These are phyloP conservation scores for Aspergillus steynii DNA, from an alignment of 495 filamentous ascomycete genomes.

Conservation along the genomic window DNA sequence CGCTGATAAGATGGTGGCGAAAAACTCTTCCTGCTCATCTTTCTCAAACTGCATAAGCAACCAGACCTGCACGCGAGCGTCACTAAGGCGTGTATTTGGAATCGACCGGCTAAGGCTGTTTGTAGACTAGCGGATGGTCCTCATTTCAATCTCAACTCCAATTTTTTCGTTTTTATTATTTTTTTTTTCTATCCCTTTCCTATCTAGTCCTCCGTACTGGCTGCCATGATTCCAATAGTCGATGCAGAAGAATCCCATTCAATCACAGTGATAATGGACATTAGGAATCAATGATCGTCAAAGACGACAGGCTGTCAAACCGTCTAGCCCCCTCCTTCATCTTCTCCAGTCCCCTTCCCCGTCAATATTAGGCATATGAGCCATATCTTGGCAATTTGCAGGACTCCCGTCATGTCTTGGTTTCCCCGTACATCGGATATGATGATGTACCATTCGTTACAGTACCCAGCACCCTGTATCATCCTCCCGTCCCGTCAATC, in stretches of 20 bases:
- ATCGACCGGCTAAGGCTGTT: background rate
- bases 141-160: background rate
- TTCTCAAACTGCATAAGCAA: background rate
- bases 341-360: too few species aligned
- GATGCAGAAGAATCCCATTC: slow-evolving; percentile 7
- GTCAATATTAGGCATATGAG: background rate
- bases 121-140: background rate
- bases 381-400: background rate
- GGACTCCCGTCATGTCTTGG: background rate
- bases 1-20: slow-evolving; percentile 30
- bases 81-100: slow-evolving; percentile 4
- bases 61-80: slow-evolving; percentile 1
- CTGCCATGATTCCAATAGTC: slow-evolving; percentile 6
- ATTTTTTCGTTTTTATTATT: background rate
- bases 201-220: background rate
- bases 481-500: slow-evolving; percentile 20
- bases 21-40: slow-evolving; percentile 3
- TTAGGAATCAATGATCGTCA: slow-evolving; percentile 3
- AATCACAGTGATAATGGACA: slow-evolving; percentile 6
- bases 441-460: background rate
- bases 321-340: too few species aligned
- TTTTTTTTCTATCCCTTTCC: background rate
- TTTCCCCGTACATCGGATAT: background rate
- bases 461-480: background rate
- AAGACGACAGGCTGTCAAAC: background rate